Conservation (phyloP, 2,329 filamentous ascomycete species). For the Fusarium pilosicola region DNA sequence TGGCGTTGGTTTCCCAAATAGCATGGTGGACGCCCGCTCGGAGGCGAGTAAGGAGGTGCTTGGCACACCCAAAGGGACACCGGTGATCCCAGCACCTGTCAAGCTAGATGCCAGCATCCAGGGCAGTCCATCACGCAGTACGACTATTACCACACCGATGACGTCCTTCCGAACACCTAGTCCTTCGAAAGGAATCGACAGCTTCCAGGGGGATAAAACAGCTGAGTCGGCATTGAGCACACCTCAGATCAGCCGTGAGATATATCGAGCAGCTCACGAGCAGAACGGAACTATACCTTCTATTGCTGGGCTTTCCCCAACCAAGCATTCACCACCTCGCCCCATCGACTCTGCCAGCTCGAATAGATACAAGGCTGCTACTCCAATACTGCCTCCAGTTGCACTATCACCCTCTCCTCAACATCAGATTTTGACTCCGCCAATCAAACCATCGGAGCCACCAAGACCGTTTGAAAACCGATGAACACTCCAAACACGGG, state of each 20-base stretch:
- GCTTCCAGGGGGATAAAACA: slow-evolving; percentile 36
- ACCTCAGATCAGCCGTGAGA: slow-evolving; percentile 43
- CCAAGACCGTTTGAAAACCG: slow-evolving; percentile 31
- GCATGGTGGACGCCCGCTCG: neutral
- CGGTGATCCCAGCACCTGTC: slow-evolving; percentile 38
- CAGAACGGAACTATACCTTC: slow-evolving; percentile 53
- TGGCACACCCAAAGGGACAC: slow-evolving; percentile 22
- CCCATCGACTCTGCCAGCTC: slow-evolving; percentile 43
- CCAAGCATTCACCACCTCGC: slow-evolving; percentile 61
- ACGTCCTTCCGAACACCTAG: slow-evolving; percentile 38
- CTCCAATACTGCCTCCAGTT: slow-evolving; percentile 65
- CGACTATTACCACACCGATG: slow-evolving; percentile 28
- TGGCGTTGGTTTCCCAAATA: slow-evolving; percentile 13
- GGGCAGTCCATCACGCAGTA: slow-evolving; percentile 13
- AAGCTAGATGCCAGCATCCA: slow-evolving; percentile 35
- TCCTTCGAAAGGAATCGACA: slow-evolving; percentile 39
- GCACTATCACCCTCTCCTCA: slow-evolving; percentile 67
- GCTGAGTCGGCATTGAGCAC: slow-evolving; percentile 43
- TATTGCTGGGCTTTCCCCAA: slow-evolving; percentile 61
- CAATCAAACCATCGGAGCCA: slow-evolving; percentile 58
- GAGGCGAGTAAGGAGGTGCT: slow-evolving; percentile 13
- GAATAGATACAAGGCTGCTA: slow-evolving; percentile 47
- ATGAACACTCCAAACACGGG: slow-evolving; percentile 17
- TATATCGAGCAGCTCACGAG: slow-evolving; percentile 41
- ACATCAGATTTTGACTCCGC: slow-evolving; percentile 68